phyloP scores from a whole-genome alignment of 441 rosid species.

The Manihot esculenta region DNA sequence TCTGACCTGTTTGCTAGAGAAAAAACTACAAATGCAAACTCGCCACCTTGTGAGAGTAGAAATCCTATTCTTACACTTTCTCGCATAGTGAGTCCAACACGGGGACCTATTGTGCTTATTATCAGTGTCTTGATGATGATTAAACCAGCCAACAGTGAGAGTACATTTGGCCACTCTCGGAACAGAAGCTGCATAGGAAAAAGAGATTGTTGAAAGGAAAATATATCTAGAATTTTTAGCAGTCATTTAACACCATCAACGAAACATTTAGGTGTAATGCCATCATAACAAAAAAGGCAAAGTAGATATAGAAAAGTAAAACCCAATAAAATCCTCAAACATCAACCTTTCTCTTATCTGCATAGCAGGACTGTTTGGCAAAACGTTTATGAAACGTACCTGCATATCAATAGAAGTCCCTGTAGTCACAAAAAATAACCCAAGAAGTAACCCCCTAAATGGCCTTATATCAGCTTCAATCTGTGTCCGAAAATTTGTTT shows the following conservation, averaged over 20 bases:
- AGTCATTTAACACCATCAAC: not conserved
- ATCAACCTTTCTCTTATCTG: not conserved
- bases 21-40: slow-evolving; percentile 93
- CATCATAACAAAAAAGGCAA: slow-evolving; percentile 5
- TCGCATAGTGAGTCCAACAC: slow-evolving; percentile 83
- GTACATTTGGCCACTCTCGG: slow-evolving; percentile 96
- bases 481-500: slow-evolving; percentile 94
- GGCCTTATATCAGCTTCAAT: slow-evolving; percentile 98
- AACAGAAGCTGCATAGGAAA: slow-evolving; percentile 61
- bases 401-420: slow-evolving; percentile 92
- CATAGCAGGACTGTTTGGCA: not conserved
- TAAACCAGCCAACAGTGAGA: slow-evolving; percentile 86
- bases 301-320: not conserved
- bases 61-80: slow-evolving; percentile 93
- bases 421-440: slow-evolving; percentile 91
- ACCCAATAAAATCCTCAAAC: not conserved
- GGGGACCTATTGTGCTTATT: slow-evolving; percentile 88
- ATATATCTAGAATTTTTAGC: slow-evolving; percentile 10
- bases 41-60: slow-evolving; percentile 97
- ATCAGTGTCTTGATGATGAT: slow-evolving; percentile 86
- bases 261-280: not conserved
- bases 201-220: slow-evolving; percentile 22
- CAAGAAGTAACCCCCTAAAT: slow-evolving; percentile 92
- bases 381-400: slow-evolving; percentile 41
- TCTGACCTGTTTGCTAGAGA: slow-evolving; percentile 90